These are phyloP conservation scores for Arabidopsis arenosa DNA, from an alignment of 345 rosid genomes.

Conservation along the genomic window DNA sequence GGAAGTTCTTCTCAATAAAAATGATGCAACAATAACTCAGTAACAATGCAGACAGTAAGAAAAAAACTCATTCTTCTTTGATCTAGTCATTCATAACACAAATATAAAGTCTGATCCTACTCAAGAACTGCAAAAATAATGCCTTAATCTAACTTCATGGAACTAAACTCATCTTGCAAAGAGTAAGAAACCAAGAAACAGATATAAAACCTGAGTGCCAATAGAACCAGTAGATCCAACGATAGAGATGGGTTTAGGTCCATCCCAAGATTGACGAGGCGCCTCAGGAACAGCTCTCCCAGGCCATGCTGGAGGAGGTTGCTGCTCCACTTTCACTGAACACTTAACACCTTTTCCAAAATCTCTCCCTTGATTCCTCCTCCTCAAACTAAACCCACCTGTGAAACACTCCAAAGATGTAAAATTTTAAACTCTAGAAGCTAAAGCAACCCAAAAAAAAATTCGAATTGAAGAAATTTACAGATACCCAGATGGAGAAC, in stretches of 20 bases:
- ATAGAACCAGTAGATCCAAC: conserved; percentile 98
- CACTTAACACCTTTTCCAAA: conserved; percentile 65
- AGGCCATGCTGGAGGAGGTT: conserved; percentile 93
- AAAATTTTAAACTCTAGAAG: neutral
- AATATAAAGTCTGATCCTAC: neutral
- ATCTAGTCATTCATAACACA: neutral
- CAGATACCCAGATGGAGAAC: conserved; percentile 24
- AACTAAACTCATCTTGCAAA: neutral
- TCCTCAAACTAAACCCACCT: conserved; percentile 68
- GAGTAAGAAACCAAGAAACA: neutral
- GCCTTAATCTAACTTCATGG: conserved; percentile 5
- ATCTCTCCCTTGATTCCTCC: conserved; percentile 51
- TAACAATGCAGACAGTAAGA: neutral
- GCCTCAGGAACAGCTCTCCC: conserved; percentile 81
- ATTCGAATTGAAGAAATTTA: neutral
- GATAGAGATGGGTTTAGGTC: conserved; percentile 90
- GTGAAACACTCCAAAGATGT: conserved; percentile 31
- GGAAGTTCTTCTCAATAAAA: neutral
- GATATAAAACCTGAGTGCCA: conserved; percentile 81
- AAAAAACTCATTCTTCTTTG: conserved; percentile 13
- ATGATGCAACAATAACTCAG: conserved; percentile 11
- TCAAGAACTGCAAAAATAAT: conserved; percentile 4
- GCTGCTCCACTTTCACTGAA: conserved; percentile 56
- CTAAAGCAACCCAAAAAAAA: neutral
- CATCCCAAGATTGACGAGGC: conserved; percentile 75